These are phyloP conservation scores for Melastoma candidum DNA, from an alignment of 441 rosid genomes.

Conservation along the genomic window DNA sequence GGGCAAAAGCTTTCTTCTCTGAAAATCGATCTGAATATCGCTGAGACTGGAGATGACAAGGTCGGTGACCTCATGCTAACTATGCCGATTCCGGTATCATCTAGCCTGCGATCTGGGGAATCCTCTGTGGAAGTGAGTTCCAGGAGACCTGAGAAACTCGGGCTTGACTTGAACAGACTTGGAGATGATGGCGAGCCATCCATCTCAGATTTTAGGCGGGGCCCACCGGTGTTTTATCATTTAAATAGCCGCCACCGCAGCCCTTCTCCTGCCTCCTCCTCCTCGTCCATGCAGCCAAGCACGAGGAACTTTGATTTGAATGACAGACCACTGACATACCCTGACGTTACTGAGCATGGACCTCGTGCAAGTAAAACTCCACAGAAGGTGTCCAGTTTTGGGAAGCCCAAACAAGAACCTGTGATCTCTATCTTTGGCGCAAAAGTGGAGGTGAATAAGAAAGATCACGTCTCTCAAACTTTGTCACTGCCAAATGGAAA, in stretches of 20 bases:
- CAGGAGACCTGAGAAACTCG: slow-evolving; percentile 54
- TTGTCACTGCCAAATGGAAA: slow-evolving; percentile 44
- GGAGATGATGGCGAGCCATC: slow-evolving; percentile 63
- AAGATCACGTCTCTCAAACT: slow-evolving; percentile 35
- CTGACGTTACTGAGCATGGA: slow-evolving; percentile 45
- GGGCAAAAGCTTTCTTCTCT: slow-evolving; percentile 43
- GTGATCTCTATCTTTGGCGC: slow-evolving; percentile 72
- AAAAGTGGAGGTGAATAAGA: slow-evolving; percentile 50
- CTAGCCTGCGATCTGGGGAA: slow-evolving; percentile 48
- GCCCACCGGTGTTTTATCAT: slow-evolving; percentile 35
- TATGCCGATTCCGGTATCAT: slow-evolving; percentile 43
- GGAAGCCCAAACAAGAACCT: slow-evolving; percentile 45
- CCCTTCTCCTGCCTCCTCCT: slow-evolving; percentile 70
- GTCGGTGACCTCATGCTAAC: slow-evolving; percentile 30
- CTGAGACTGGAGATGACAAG: slow-evolving; percentile 70
- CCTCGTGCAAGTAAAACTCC: slow-evolving; percentile 24
- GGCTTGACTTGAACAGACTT: slow-evolving; percentile 68
- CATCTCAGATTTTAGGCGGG: slow-evolving; percentile 40
- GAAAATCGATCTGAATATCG: slow-evolving; percentile 83
- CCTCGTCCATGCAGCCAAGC: slow-evolving; percentile 60
- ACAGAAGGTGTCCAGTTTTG: slow-evolving; percentile 29
- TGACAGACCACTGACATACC: slow-evolving; percentile 54
- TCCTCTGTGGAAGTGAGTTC: slow-evolving; percentile 54
- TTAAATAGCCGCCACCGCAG: slow-evolving; percentile 41
- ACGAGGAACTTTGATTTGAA: slow-evolving; percentile 86